phyloP scores from a whole-genome alignment of 1,284 basidiomycete genomes.

The Baeospora myosura region DNA sequence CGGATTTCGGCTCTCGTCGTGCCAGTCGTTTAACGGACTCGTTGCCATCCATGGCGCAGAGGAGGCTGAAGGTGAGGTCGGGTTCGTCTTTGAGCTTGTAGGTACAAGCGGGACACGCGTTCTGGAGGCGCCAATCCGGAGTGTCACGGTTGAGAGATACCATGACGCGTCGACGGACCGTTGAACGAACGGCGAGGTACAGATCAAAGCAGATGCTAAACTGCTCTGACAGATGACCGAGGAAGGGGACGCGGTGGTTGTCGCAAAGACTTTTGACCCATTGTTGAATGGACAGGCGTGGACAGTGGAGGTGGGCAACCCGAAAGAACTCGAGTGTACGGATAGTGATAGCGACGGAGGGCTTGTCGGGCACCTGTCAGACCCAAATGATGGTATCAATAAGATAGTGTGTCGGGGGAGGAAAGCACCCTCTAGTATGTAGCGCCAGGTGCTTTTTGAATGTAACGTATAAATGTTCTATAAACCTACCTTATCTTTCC shows the following conservation, averaged over 20 bases:
- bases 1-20: not conserved
- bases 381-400: too few relatives aligned
- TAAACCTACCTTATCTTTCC: too few relatives aligned
- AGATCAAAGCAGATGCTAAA: slow-evolving; percentile 19
- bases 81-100: slow-evolving; percentile 20
- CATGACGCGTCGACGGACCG: slow-evolving; percentile 14
- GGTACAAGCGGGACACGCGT: slow-evolving; percentile 24
- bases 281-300: not conserved
- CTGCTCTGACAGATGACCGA: not conserved
- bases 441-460: too few relatives aligned
- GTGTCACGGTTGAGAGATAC: slow-evolving; percentile 15
- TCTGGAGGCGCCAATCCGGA: slow-evolving; percentile 19
- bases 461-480: too few relatives aligned
- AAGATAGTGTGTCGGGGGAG: too few relatives aligned
- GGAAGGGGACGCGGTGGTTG: not conserved
- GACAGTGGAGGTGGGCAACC: not conserved
- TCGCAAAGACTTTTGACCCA: not conserved
- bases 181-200: slow-evolving; percentile 19
- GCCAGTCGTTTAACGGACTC: slow-evolving; percentile 22
- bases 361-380: too few relatives aligned
- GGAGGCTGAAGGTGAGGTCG: slow-evolving; percentile 14
- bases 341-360: not conserved
- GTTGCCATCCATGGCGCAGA: slow-evolving; percentile 26
- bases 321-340: not conserved
- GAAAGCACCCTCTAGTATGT: too few relatives aligned